phyloP scores from a whole-genome alignment of 495 filamentous ascomycete genomes.

The Penicillium flavigenum region DNA sequence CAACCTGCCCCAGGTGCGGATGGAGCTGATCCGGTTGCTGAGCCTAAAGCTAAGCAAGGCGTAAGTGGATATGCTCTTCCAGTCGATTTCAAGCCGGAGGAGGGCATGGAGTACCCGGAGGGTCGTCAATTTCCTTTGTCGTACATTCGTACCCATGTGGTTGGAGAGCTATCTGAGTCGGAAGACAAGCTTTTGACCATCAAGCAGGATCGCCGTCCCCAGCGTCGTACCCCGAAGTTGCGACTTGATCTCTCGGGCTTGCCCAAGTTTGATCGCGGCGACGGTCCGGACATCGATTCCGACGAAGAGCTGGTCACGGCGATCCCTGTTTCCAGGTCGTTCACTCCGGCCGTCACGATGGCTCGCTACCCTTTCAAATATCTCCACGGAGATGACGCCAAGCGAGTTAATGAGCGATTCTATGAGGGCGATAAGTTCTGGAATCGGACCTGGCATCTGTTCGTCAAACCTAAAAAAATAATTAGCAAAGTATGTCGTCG shows the following conservation, averaged over 20 bases:
- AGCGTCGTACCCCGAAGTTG: too few species aligned
- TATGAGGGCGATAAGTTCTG: slow-evolving; percentile 61
- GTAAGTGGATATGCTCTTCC: slow-evolving; percentile 3
- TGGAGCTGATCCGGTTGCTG: not conserved
- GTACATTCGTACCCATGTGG: slow-evolving; percentile 6
- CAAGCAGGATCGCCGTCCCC: not conserved
- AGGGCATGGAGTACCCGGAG: not conserved
- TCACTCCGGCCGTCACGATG: slow-evolving; percentile 61
- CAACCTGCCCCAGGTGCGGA: not conserved
- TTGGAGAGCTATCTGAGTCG: not conserved
- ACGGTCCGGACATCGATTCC: not conserved
- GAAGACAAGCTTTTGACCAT: slow-evolving; percentile 2
- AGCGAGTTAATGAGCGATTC: slow-evolving; percentile 51
- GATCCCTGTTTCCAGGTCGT: slow-evolving; percentile 33
- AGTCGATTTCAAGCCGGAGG: not conserved
- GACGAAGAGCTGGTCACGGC: not conserved
- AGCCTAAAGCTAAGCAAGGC: not conserved
- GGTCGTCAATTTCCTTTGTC: not conserved
- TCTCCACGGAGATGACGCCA: slow-evolving; percentile 44
- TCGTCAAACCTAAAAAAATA: slow-evolving; percentile 36
- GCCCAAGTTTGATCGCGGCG: not conserved
- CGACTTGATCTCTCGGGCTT: not conserved
- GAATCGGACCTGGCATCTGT: slow-evolving; percentile 71
- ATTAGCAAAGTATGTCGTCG: not conserved
- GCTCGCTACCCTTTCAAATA: slow-evolving; percentile 60